Conservation (phyloP, 305 asterid species). For the Fraxinus sp. region DNA sequence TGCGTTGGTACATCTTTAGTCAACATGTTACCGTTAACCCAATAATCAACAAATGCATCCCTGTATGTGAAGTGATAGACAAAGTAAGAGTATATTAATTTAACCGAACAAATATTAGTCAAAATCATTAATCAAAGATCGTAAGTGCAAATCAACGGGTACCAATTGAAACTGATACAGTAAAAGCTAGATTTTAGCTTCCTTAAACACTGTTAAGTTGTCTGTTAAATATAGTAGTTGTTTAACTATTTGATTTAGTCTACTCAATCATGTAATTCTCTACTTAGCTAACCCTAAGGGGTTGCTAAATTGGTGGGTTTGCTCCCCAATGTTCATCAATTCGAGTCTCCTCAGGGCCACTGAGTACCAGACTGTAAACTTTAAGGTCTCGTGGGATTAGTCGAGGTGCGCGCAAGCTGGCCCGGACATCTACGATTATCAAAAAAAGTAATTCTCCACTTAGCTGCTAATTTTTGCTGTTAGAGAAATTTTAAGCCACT, state of each 20-base stretch:
- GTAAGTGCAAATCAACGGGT: constrained; percentile 10
- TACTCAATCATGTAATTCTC: neutral
- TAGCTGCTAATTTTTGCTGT: neutral
- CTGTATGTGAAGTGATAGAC: constrained; percentile 41
- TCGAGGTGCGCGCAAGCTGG: no score
- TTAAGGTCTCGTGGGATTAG: no score
- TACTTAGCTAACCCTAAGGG: no score
- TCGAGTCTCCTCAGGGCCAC: no score
- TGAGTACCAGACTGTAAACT: no score
- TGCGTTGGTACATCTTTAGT: constrained; percentile 76
- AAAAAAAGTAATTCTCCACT: neutral
- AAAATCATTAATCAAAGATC: constrained; percentile 18
- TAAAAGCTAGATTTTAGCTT: constrained; percentile 3
- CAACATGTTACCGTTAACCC: constrained; percentile 81
- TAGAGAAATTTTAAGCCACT: neutral
- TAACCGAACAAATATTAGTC: constrained; percentile 12
- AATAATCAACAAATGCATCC: constrained; percentile 86
- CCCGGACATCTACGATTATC: no score
- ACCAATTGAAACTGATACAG: neutral
- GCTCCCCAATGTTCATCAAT: no score
- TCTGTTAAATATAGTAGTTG: neutral
- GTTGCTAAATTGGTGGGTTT: no score
- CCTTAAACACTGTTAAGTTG: neutral
- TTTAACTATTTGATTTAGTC: neutral
- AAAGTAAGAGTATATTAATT: constrained; percentile 22